Conservation (phyloP, 352 stramenopile genomes). For the Blastocystis sp. region DNA sequence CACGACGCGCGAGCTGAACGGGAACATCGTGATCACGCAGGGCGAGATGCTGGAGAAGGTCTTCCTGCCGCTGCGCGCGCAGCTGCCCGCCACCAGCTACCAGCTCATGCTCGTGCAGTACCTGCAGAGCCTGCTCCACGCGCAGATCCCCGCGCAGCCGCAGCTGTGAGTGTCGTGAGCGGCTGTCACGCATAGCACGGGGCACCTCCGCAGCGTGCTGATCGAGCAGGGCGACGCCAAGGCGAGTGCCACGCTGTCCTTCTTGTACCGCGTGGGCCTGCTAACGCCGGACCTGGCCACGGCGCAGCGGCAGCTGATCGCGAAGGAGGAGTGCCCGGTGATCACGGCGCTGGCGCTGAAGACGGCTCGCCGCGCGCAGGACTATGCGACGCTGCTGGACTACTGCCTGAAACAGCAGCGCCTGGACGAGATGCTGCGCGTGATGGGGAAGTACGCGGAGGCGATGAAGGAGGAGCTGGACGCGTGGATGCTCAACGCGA, state of each 20-base stretch:
- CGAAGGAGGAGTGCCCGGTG: not conserved
- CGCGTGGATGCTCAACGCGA: constrained; percentile 38
- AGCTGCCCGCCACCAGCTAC: not conserved
- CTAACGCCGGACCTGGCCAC: not conserved
- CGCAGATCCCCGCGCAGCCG: not conserved
- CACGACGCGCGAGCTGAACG: constrained; percentile 57
- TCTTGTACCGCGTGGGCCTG: not conserved
- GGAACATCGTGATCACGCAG: constrained; percentile 55
- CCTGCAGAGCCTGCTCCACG: constrained; percentile 15
- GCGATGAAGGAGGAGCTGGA: constrained; percentile 31
- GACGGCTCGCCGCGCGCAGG: not conserved
- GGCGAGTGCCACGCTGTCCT: not conserved
- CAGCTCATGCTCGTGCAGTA: constrained; percentile 34
- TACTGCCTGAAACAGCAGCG: constrained; percentile 38
- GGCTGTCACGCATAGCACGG: not conserved
- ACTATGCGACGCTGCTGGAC: constrained; percentile 22
- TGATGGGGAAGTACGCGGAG: constrained; percentile 31
- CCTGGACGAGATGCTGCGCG: constrained; percentile 28
- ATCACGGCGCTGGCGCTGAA: not conserved
- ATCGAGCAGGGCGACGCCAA: not conserved
- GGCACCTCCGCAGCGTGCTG: not conserved
- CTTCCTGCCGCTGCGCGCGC: not conserved
- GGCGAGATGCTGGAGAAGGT: constrained; percentile 41
- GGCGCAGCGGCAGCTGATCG: not conserved
- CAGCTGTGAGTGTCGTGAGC: not conserved